Evolutionary conservation across 345 rosid genomes (phyloP), one percentile per base, ranked within the genome.

Genomic region (Acer yangbiense): DNA sequence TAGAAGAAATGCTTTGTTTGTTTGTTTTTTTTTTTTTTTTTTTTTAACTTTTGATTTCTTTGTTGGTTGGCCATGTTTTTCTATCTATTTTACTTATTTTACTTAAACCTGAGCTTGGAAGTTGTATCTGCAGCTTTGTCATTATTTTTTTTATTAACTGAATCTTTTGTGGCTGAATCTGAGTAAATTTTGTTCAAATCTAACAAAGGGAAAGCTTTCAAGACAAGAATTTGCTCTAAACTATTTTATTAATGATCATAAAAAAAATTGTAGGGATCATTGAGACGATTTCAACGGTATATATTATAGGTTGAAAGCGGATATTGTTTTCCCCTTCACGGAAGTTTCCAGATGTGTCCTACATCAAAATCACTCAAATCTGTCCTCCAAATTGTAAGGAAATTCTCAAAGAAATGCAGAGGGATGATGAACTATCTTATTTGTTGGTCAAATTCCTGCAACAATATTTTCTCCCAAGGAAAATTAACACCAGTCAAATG

Each of bases 1-100:
- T 17, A 43, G 58, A 83, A 76, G 73, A 76, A 61, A 65, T 58
- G 80, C 16, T 75, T 73, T 61, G 77, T 83, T 78, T 77, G 39
- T 4, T 35, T 32, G 35, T 32, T 4, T 32, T 4, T 3, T 32
- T 32, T 32, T 32, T 32, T 32, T 32, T 32, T 32, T 32, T 32
- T 83, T 68, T 74, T 76, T 76, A 9, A 66, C 70, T 39, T 57
- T 61, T 73, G 41, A 17, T 71, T 62, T 69, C 43, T 39, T 62
- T 68, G 80, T 78, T 71, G 63, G 66, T 50, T 60, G 73, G 17
- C 21, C 43, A 35, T 78, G 73, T 74, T 75, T 58, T 18, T 46
- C 20, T 44, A 14, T 18, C 17, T 76, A 16, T 71, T 20, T 46
- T 72, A 32, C 27, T 61, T 76, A 16, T 71, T 20, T 46, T 72